A percentile compares a stretch with the other conserved stretches of the same genome.
Evolutionary conservation across 345 rosid genomes (phyloP).

Genomic region (Excoecaria cochinchinensis): DNA sequence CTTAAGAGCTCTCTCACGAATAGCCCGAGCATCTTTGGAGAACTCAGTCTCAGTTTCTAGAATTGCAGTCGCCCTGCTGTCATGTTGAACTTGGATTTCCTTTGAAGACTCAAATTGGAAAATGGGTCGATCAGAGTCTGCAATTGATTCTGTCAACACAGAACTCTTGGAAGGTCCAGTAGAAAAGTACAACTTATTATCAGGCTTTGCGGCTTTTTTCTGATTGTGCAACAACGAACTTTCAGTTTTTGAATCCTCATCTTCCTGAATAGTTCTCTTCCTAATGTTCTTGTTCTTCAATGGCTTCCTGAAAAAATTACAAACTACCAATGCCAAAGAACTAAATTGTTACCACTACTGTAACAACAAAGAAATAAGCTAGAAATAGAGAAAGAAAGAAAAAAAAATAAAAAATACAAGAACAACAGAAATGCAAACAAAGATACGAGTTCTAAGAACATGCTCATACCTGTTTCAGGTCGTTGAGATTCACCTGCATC

Average conservation of each 20-base stretch:
- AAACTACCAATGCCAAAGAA: constrained; percentile 47
- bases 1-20: constrained; percentile 79
- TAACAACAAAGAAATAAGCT: background rate
- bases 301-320: constrained; percentile 78
- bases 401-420: background rate
- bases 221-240: constrained; percentile 47
- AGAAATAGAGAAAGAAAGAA: background rate
- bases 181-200: constrained; percentile 63
- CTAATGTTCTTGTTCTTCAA: constrained; percentile 65
- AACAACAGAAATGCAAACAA: background rate
- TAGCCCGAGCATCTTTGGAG: constrained; percentile 70
- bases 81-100: constrained; percentile 83
- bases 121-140: constrained; percentile 34
- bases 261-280: constrained; percentile 53
- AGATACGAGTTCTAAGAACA: background rate
- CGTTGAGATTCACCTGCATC: constrained; percentile 44
- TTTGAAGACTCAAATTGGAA: constrained; percentile 84
- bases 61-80: constrained; percentile 74
- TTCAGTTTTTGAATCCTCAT: constrained; percentile 42
- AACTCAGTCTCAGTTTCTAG: constrained; percentile 90
- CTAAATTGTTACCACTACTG: background rate
- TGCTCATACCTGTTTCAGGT: constrained; percentile 41
- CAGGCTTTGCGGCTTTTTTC: constrained; percentile 51
- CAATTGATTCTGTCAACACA: constrained; percentile 21
- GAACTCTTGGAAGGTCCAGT: constrained; percentile 57